These are phyloP conservation scores for Gossypium anomalum DNA, from an alignment of 345 rosid species.

Conservation along the genomic window DNA sequence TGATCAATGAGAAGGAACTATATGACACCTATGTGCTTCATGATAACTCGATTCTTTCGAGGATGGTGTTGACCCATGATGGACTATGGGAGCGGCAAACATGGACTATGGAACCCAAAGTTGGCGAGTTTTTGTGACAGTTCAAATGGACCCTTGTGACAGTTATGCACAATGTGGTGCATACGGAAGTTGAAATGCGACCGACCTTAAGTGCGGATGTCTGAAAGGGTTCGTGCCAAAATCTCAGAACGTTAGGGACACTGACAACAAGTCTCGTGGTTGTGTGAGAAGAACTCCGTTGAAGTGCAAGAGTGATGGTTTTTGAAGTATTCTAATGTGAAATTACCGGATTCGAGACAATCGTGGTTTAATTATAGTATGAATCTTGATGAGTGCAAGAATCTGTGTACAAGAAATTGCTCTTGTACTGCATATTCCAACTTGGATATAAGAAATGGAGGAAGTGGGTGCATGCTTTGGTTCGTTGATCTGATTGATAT, in stretches of 20 bases:
- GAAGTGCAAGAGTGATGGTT: constrained; percentile 35
- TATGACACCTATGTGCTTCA: constrained; percentile 30
- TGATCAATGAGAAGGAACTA: constrained; percentile 27
- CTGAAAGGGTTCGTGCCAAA: constrained; percentile 41
- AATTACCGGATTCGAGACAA: constrained; percentile 40
- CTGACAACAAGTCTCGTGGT: constrained; percentile 34
- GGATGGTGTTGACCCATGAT: constrained; percentile 22
- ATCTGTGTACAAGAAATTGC: constrained; percentile 38
- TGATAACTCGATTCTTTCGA: constrained; percentile 23
- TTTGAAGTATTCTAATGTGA: constrained; percentile 22
- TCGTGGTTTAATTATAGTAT: constrained; percentile 26
- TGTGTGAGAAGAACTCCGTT: constrained; percentile 37
- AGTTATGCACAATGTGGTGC: constrained; percentile 36
- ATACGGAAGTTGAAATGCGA: constrained; percentile 35
- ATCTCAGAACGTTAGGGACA: constrained; percentile 29
- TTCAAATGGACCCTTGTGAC: constrained; percentile 44
- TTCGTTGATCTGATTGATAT: constrained; percentile 35
- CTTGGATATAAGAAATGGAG: constrained; percentile 31
- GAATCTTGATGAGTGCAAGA: constrained; percentile 33
- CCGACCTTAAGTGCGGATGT: constrained; percentile 37
- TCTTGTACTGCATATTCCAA: constrained; percentile 49
- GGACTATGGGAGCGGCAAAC: constrained; percentile 34
- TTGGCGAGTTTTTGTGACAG: constrained; percentile 33
- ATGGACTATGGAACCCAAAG: constrained; percentile 29
- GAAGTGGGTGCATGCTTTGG: constrained; percentile 50